Base-by-base conservation (phyloP, 805 yeast species). In the Lipomyces lipofer region DNA sequence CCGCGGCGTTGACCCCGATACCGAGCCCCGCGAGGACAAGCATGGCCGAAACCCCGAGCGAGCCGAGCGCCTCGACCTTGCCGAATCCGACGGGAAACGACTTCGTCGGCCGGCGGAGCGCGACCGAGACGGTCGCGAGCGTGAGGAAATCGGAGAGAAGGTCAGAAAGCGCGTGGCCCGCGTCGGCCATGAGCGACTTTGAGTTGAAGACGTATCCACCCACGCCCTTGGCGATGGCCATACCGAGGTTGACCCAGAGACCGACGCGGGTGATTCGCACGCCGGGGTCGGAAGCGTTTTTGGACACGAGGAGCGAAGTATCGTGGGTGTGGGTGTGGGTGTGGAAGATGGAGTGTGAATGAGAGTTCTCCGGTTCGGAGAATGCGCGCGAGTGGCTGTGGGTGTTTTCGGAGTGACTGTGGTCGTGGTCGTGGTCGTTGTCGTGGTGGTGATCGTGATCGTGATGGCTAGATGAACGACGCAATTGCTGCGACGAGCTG, bases 161-260 rank as follows among this genome's bases (percentile, higher is more conserved):
- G 71, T 94, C 99, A 44, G 95, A 84, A 19, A 88, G 77, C 0
- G 98, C 92, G 72, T 94, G 99, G 27, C 90, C 84, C 0, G 97
- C 91, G 71, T 94, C 99, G 0, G 99, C 99, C 47, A 91, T 69
- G 52, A 94, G 78, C 1, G 97, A 91, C 69, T 91, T 97, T 0
- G 99, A 94, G 69, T 94, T 96, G 78, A 94, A 94, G 35, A 83
- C 83, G 15, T 88, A 75, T 6, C 99, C 99, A 28, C 98, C 98
- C 21, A 83, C 70, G 25, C 90, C 91, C 69, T 94, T 94, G 29
- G 91, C 84, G 1, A 80, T 74, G 0, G 96, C 97, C 85, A 94
- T 84, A 12, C 86, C 83, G 10, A 88, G 81, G 67, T 94, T 94
- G 40, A 88, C 88, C 27, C 83, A 71, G 39, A 92, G 76, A 0